Conservation (phyloP, 352 stramenopile genomes). For the Globisporangium lucens region DNA sequence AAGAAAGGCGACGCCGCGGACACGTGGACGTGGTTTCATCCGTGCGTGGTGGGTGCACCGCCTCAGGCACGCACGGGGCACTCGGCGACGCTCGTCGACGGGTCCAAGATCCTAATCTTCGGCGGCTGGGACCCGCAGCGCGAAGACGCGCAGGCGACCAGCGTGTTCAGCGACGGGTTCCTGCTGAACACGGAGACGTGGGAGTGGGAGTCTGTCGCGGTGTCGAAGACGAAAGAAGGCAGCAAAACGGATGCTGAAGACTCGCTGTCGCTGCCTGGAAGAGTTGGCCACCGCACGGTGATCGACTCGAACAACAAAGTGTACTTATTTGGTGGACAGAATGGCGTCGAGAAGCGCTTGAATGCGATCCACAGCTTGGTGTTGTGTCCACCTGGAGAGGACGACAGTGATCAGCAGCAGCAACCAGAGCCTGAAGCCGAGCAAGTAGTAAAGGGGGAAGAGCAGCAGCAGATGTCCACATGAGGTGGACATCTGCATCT, state of each 20-base stretch:
- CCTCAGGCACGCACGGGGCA: conserved; percentile 88
- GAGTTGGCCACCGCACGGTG: conserved; percentile 86
- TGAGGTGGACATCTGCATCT: background rate
- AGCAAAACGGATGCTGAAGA: conserved; percentile 18
- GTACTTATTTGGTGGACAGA: conserved; percentile 86
- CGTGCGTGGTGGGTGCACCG: conserved; percentile 61
- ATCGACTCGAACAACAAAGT: conserved; percentile 60
- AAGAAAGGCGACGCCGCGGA: conserved; percentile 27
- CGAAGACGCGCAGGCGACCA: conserved; percentile 30
- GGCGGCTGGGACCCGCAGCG: conserved; percentile 93
- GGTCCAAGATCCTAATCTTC: conserved; percentile 88
- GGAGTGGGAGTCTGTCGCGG: conserved; percentile 80
- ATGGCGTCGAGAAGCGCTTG: conserved; percentile 75
- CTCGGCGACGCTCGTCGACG: conserved; percentile 83
- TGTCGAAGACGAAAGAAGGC: conserved; percentile 18
- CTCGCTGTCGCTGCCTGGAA: conserved; percentile 29
- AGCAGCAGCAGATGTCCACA: background rate
- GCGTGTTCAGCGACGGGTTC: conserved; percentile 89
- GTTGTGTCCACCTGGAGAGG: conserved; percentile 18
- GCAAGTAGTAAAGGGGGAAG: background rate
- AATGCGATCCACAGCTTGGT: conserved; percentile 72
- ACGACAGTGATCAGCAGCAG: background rate
- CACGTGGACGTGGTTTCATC: conserved; percentile 88
- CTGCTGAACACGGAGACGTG: conserved; percentile 89
- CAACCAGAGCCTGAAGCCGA: conserved; percentile 14